These are phyloP conservation scores for Edaphochlamys debaryana DNA, from an alignment of 139 green algal genomes.

Conservation along the genomic window DNA sequence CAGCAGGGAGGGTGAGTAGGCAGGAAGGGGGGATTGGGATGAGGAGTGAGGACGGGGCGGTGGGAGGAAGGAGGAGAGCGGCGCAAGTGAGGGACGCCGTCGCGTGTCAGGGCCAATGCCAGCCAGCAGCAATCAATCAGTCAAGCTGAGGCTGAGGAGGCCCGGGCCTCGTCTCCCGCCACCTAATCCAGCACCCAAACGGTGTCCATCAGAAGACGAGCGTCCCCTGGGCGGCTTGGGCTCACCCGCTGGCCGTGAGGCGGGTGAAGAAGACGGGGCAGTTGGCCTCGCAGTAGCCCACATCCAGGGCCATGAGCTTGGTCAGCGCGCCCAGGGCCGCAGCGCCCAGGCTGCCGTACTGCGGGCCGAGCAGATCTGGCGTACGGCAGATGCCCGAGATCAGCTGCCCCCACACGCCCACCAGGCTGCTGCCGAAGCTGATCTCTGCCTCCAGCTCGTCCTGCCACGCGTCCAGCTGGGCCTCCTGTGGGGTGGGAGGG, in stretches of 20 bases:
- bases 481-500: slow-evolving; percentile 50
- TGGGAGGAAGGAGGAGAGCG: too few species aligned
- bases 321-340: slow-evolving; percentile 85
- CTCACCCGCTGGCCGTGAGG: too few species aligned
- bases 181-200: too few species aligned
- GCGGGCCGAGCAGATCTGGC: slow-evolving; percentile 53
- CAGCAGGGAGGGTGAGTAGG: too few species aligned
- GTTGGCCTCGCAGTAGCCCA: slow-evolving; percentile 82
- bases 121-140: too few species aligned
- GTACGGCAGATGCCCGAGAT: slow-evolving; percentile 64
- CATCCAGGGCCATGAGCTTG: slow-evolving; percentile 93
- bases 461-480: slow-evolving; percentile 79
- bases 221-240: too few species aligned
- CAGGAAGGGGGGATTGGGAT: too few species aligned
- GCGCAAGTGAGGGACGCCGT: too few species aligned
- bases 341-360: slow-evolving; percentile 53
- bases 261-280: slow-evolving; percentile 82
- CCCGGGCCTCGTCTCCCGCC: too few species aligned
- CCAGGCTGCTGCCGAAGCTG: slow-evolving; percentile 55
- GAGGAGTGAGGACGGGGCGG: too few species aligned
- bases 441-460: slow-evolving; percentile 73
- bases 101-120: not conserved
- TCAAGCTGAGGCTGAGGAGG: slow-evolving; percentile 3
- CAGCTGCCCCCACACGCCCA: slow-evolving; percentile 71
- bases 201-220: too few species aligned